A percentile compares a stretch with the other conserved stretches of the same genome.
These are phyloP conservation scores for Pugionium dolabratum DNA, from an alignment of 345 rosid species.

Conservation along the genomic window DNA sequence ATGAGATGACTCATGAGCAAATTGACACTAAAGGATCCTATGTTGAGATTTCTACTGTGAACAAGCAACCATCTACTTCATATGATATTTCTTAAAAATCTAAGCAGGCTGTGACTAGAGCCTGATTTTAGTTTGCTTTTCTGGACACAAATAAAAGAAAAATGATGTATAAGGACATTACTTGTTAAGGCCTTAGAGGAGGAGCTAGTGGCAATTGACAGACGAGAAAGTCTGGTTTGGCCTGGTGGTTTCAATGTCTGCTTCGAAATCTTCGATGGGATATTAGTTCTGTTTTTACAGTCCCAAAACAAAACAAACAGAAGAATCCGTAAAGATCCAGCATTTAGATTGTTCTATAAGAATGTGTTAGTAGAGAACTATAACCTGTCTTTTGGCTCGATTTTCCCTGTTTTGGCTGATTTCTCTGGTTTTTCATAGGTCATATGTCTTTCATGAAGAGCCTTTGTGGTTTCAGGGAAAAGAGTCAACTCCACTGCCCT, in stretches of 20 bases:
- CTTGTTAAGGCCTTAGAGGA: conserved; percentile 58
- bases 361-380: conserved; percentile 28
- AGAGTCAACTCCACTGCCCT: conserved; percentile 75
- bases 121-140: neutral
- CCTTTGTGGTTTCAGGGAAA: conserved; percentile 67
- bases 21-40: neutral
- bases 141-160: conserved; percentile 1
- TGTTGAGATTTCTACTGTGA: neutral
- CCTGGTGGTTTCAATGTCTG: conserved; percentile 45
- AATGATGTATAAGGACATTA: conserved; percentile 31
- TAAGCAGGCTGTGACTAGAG: conserved; percentile 4
- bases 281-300: conserved; percentile 36
- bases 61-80: conserved; percentile 15
- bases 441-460: conserved; percentile 20
- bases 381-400: conserved; percentile 54
- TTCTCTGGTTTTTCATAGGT: conserved; percentile 43
- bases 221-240: conserved; percentile 53
- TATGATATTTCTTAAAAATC: conserved; percentile 5
- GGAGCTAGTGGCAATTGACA: conserved; percentile 53
- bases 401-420: conserved; percentile 48
- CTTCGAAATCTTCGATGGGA: conserved; percentile 62
- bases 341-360: neutral
- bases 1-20: neutral
- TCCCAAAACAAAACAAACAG: conserved; percentile 10
- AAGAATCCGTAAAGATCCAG: conserved; percentile 6